Evolutionary conservation across 192 early-diverging fungal species (phyloP).

Genomic region (Pilobolus umbonatus): DNA sequence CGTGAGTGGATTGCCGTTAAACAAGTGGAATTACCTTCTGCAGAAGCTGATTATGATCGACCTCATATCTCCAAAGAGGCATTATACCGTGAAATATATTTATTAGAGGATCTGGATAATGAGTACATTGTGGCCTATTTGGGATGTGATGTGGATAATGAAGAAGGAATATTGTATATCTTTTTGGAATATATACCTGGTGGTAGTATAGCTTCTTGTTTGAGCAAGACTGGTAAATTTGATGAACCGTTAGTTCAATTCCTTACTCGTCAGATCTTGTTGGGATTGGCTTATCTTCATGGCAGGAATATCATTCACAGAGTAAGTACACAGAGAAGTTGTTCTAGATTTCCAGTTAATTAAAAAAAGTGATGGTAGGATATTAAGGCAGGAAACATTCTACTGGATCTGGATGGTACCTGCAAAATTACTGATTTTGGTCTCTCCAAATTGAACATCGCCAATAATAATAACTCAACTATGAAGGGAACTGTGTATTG

Average conservation of each 20-base stretch:
- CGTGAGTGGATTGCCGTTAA: constrained; percentile 78
- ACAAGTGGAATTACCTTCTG: constrained; percentile 65
- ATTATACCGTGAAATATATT: constrained; percentile 67
- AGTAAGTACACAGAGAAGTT: constrained; percentile 29
- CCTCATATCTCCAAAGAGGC: constrained; percentile 57
- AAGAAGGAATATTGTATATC: constrained; percentile 64
- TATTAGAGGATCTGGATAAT: constrained; percentile 68
- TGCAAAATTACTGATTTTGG: constrained; percentile 98
- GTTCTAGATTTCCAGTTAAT: too few relatives aligned
- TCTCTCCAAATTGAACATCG: constrained; percentile 60
- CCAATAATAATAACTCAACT: neutral
- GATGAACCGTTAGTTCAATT: constrained; percentile 63
- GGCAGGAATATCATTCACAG: constrained; percentile 66
- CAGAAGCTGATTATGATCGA: constrained; percentile 39
- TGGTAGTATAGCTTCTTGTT: constrained; percentile 74
- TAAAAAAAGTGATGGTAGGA: too few relatives aligned
- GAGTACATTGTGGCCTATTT: constrained; percentile 93
- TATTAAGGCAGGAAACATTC: constrained; percentile 78
- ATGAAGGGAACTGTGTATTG: constrained; percentile 67
- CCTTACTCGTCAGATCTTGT: constrained; percentile 75
- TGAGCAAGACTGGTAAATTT: constrained; percentile 66
- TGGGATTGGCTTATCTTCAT: constrained; percentile 84
- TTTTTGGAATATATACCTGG: constrained; percentile 97
- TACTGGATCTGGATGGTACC: constrained; percentile 69
- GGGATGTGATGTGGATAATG: constrained; percentile 42